Conservation (phyloP, 768 basidiomycete species). For the Hygrophoropsis aurantiaca region DNA sequence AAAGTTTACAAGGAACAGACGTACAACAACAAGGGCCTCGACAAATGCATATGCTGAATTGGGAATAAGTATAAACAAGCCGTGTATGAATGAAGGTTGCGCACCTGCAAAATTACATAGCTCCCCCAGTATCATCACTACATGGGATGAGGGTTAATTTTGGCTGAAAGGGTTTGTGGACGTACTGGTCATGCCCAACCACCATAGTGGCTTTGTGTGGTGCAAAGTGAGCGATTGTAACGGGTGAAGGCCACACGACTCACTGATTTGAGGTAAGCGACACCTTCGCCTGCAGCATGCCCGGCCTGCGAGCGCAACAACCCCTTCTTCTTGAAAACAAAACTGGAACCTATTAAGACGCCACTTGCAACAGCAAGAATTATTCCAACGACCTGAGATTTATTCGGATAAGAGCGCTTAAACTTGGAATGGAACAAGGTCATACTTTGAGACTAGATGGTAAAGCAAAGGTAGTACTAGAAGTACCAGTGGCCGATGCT, state of each 20-base stretch:
- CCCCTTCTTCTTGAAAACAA: conserved; percentile 99
- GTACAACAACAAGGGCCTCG: conserved; percentile 87
- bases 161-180: conserved; percentile 8
- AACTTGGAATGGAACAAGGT: not conserved
- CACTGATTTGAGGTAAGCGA: conserved; percentile 93
- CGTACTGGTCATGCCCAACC: conserved; percentile 88
- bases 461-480: conserved; percentile 33
- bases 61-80: conserved; percentile 11
- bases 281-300: conserved; percentile 78
- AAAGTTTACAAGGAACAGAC: conserved; percentile 25
- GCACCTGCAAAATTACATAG: conserved; percentile 83
- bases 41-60: conserved; percentile 79
- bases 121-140: conserved; percentile 92
- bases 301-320: conserved; percentile 80
- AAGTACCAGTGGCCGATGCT: conserved; percentile 37
- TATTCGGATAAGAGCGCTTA: conserved; percentile 2
- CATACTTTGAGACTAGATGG: conserved; percentile 54
- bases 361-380: conserved; percentile 78
- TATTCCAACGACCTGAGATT: conserved; percentile 68
- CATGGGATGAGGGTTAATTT: not conserved
- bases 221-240: conserved; percentile 5
- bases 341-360: conserved; percentile 85
- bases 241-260: conserved; percentile 26
- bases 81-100: conserved; percentile 15
- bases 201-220: conserved; percentile 73